Conservation (phyloP, 78 protist genomes). For the Dictyostelium discoideum region DNA sequence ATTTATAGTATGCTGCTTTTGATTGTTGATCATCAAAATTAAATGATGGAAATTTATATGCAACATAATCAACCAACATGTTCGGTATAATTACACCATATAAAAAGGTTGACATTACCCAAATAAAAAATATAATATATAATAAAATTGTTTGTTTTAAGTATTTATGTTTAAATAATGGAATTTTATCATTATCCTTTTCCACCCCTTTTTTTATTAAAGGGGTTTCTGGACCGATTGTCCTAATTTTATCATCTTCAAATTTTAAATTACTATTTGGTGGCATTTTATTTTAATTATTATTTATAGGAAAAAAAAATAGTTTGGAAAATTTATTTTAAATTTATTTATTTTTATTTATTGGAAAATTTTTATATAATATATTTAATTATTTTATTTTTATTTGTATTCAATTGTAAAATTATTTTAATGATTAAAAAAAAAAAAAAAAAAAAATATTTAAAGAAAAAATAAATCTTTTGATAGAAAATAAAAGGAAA, state of each 20-base stretch:
- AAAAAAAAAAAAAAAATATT: too few species aligned
- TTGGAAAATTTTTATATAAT: too few species aligned
- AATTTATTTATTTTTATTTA: too few species aligned
- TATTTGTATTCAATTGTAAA: too few species aligned
- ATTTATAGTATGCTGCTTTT: slow-evolving; percentile 5
- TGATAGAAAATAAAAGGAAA: too few species aligned
- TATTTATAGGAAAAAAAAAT: too few species aligned
- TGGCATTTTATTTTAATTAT: neutral
- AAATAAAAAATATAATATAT: neutral
- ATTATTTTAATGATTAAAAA: too few species aligned
- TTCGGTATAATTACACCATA: neutral
- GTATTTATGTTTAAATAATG: neutral
- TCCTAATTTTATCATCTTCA: neutral
- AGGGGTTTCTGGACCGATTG: neutral
- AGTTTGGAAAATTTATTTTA: too few species aligned
- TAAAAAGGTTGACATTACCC: neutral
- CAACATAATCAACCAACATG: neutral
- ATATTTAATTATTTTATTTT: too few species aligned
- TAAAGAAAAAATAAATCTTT: too few species aligned
- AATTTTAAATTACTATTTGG: neutral
- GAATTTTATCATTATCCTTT: neutral
- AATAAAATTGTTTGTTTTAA: neutral
- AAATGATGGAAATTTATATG: neutral
- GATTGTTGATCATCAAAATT: neutral
- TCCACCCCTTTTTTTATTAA: neutral